These are phyloP conservation scores for Hansenula sp. DNA, from an alignment of 1,139 yeast genomes.

Conservation along the genomic window DNA sequence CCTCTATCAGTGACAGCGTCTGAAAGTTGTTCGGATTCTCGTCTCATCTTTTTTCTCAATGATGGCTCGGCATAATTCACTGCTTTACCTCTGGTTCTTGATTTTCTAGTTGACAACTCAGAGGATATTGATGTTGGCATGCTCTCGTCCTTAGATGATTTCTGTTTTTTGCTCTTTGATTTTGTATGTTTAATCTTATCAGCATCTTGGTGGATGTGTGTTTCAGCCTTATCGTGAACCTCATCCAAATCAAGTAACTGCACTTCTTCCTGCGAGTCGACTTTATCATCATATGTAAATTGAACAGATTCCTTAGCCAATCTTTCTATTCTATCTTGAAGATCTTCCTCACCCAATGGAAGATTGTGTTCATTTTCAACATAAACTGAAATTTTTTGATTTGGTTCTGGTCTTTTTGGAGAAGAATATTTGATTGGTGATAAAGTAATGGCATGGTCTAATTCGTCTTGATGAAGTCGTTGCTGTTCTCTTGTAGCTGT, in stretches of 20 bases:
- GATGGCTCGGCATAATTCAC: constrained; percentile 72
- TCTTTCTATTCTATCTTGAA: constrained; percentile 15
- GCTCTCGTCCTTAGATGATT: constrained; percentile 30
- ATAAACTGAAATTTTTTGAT: constrained; percentile 15
- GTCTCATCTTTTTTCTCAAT: constrained; percentile 63
- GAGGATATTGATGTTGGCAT: constrained; percentile 29
- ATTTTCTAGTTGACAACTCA: constrained; percentile 23
- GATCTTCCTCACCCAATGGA: not conserved
- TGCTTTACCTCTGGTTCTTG: constrained; percentile 46
- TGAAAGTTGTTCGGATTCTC: constrained; percentile 56
- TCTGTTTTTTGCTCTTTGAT: constrained; percentile 25
- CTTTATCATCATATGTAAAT: not conserved
- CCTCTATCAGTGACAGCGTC: constrained; percentile 40
- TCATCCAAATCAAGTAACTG: constrained; percentile 9
- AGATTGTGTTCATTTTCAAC: constrained; percentile 23
- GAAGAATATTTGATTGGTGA: constrained; percentile 21
- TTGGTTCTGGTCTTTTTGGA: constrained; percentile 8
- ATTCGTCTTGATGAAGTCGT: not conserved
- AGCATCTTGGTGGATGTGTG: constrained; percentile 14
- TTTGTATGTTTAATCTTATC: constrained; percentile 24
- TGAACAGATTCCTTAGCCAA: constrained; percentile 18
- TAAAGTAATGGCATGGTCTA: constrained; percentile 15
- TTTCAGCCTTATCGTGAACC: constrained; percentile 13
- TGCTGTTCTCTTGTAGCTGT: too few relatives aligned
- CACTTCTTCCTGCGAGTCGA: not conserved